Evolutionary conservation across 2,329 filamentous ascomycete genomes (phyloP).

Genomic region (Fusarium drepaniforme): DNA sequence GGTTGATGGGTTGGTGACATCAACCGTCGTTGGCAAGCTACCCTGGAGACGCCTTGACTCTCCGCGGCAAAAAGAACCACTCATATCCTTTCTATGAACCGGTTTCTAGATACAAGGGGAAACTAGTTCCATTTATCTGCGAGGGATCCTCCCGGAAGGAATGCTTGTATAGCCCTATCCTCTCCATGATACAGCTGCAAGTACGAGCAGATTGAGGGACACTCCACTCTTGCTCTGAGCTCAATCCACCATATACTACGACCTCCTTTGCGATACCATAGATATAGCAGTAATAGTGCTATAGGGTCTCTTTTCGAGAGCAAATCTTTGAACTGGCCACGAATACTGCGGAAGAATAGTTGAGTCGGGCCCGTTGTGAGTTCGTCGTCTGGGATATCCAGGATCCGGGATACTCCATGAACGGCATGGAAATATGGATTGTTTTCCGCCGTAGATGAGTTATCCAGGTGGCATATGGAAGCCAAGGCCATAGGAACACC

Average conservation of each 20-base stretch:
- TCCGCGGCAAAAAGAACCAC: neutral
- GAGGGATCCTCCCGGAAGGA: conserved; percentile 52
- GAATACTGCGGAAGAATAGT: conserved; percentile 50
- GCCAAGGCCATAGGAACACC: conserved; percentile 43
- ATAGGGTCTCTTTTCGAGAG: conserved; percentile 51
- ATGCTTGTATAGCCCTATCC: conserved; percentile 43
- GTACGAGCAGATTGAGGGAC: conserved; percentile 55
- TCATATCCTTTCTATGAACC: neutral
- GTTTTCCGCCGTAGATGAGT: conserved; percentile 47
- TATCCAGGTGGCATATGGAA: conserved; percentile 39
- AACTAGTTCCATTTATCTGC: neutral
- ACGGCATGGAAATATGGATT: conserved; percentile 55
- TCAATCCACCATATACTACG: conserved; percentile 59
- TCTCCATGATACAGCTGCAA: conserved; percentile 47
- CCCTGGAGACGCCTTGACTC: neutral
- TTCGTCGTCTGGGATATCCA: conserved; percentile 44
- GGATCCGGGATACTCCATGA: conserved; percentile 50
- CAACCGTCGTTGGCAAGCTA: neutral
- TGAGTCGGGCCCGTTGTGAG: conserved; percentile 48
- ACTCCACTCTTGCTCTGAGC: conserved; percentile 55
- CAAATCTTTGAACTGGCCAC: conserved; percentile 49
- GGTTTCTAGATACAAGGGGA: neutral
- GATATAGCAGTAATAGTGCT: conserved; percentile 54
- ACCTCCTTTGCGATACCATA: conserved; percentile 57
- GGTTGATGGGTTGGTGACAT: neutral